Base-by-base conservation (phyloP, 1,284 basidiomycete genomes). In the Cryptococcus sp. region DNA sequence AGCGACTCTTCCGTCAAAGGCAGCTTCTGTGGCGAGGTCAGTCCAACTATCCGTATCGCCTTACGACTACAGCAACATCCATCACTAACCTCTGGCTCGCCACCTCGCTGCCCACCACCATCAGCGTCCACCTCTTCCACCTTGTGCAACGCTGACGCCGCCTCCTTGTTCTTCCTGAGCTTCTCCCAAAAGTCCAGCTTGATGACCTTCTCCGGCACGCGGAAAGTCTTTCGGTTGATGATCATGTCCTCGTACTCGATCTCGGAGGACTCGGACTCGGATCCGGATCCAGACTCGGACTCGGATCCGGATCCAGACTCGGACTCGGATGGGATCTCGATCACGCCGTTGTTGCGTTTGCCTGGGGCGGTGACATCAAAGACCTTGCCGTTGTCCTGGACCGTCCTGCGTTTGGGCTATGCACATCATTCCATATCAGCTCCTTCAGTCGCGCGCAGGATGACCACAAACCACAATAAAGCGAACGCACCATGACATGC, bases 101-200 rank as follows among this genome's bases (percentile, higher is more conserved):
- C n/a, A 45, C 20, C 45, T 15, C 35, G 24, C 46, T 12, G 11
- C 23, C 20, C 28, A 38, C 21, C 48, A 33, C 28, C 35, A 21
- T 20, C 24, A 18, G 16, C 21, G 20, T 42, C 48, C 48, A 8
- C 20, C 45, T 46, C 11, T 46, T 20, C 45, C 48, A 15, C 20
- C 45, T 46, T 11, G 15, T 9, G 4, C 40, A 4, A 5, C 16
- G 4, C 12, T 12, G 5, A n/a, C 46, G 7, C 21, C n/a, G 59
- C 56, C 35, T 23, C 55, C 63, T 56, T 53, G 21, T 45, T 48
- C 20, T 55, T 78, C 36, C 83, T 82, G 57, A 91, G 78, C 76
- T 89, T 93, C 57, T 85, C 86, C 94, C 95, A 98, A 69, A 98
- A 98, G 73, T 98, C 95, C 49, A 98, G 82, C 52, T 89, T 83